Evolutionary conservation across 768 basidiomycete species (phyloP).

Genomic region (Lentinula sp.): DNA sequence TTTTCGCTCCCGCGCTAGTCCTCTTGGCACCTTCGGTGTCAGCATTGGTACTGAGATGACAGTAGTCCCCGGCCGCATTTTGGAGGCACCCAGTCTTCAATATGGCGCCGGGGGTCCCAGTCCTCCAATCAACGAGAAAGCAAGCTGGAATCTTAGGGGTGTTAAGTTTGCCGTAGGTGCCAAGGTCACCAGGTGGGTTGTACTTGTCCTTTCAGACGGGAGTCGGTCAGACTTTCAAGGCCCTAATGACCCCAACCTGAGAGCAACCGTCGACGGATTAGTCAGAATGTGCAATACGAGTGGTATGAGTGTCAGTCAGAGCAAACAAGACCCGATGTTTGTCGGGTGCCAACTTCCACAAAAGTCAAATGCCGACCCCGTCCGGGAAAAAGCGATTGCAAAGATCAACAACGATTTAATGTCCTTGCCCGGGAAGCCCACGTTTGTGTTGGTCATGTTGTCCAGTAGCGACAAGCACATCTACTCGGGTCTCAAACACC

Average conservation of each 20-base stretch:
- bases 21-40: conserved; percentile 57
- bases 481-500: conserved; percentile 70
- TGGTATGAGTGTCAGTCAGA: conserved; percentile 47
- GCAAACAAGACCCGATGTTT: conserved; percentile 26
- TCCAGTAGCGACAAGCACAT: conserved; percentile 68
- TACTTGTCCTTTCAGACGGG: conserved; percentile 62
- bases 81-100: conserved; percentile 52
- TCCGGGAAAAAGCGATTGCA: conserved; percentile 42
- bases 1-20: conserved; percentile 31
- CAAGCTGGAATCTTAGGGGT: conserved; percentile 71
- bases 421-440: conserved; percentile 39
- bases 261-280: conserved; percentile 44
- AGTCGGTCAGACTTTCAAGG: conserved; percentile 57
- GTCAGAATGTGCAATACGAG: conserved; percentile 52
- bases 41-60: conserved; percentile 57
- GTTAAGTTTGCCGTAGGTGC: conserved; percentile 60
- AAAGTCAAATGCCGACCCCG: conserved; percentile 48
- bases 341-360: conserved; percentile 41
- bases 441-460: conserved; percentile 59
- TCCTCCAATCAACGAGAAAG: conserved; percentile 49
- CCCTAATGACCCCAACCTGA: conserved; percentile 48
- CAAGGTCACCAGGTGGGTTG: conserved; percentile 55
- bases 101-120: conserved; percentile 39
- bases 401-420: conserved; percentile 36
- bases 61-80: conserved; percentile 63